Base-by-base conservation (phyloP, 1,284 basidiomycete genomes). In the Uromyces viciae-fabae region DNA sequence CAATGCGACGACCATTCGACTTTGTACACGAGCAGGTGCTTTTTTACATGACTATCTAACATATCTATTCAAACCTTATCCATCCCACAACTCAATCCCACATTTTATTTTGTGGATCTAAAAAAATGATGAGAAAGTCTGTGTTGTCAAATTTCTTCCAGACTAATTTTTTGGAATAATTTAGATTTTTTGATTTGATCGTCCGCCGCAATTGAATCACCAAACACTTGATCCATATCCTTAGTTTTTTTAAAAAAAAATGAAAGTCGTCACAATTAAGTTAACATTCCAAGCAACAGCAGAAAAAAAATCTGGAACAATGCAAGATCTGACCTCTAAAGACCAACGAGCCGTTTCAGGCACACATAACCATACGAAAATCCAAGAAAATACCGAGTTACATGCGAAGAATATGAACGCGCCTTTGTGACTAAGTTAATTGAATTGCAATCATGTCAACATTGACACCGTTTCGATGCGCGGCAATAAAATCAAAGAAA, bases 351-450 rank as follows among this genome's bases (percentile, higher is more conserved):
- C 77, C 11, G 31, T 83, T 74, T 83, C 82, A 0, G 82, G 82
- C 0, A 83, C 77, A 71, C 79, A 75, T 33, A 82, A 77, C 78
- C 69, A 73, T 15, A 81, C 66, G n/a, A 79, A 82, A 25, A 82
- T 40, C 38, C 75, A 49, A 8, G 78, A 83, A 15, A 82, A 40
- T 33, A 78, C 46, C 31, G 77, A 72, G 28, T 76, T 82, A 5
- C 28, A 36, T 25, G 66, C 82, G 56, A 82, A 83, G 72, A 83
- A 83, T 49, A 83, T 60, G 36, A 83, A 83, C 4, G 82, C 75
- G 42, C 82, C 82, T 52, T 68, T 22, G 22, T 79, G 43, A 40
- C 77, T 79, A 46, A n/a, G 22, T 49, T 22, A 49, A 11, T 22
- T 49, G 11, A 22, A 68, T 8, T 5, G 2, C 9, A 28, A 38